phyloP scores from a whole-genome alignment of 352 stramenopile genomes.

The Achlya hypogyna region DNA sequence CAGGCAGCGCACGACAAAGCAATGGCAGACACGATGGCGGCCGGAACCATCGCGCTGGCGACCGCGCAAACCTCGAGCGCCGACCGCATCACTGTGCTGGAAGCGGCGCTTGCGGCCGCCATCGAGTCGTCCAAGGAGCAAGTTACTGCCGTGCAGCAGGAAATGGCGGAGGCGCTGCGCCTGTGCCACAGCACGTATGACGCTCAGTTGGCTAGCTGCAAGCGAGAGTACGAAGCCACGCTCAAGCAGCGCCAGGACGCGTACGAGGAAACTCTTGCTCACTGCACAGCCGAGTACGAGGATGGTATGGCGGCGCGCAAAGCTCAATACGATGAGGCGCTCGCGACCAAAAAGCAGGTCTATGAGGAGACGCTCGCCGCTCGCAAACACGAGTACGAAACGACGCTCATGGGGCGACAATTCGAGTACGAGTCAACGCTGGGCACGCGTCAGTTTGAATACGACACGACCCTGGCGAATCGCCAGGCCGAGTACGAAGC shows the following conservation, averaged over 20 bases:
- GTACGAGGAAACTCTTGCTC: neutral
- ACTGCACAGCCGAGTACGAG: neutral
- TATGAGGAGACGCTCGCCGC: neutral
- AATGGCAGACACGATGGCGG: neutral
- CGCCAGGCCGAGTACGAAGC: neutral
- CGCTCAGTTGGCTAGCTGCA: neutral
- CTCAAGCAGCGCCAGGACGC: neutral
- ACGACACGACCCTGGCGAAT: neutral
- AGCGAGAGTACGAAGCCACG: neutral
- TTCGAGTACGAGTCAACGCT: neutral
- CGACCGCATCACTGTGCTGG: neutral
- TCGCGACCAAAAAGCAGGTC: neutral
- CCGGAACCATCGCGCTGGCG: neutral
- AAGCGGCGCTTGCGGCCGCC: neutral
- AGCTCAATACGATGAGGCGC: neutral
- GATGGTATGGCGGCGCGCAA: neutral
- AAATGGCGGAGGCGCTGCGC: neutral
- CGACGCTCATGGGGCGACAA: neutral
- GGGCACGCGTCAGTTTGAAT: neutral
- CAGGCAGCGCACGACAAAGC: neutral
- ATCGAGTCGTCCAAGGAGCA: neutral
- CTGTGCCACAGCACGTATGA: neutral
- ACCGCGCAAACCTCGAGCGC: neutral
- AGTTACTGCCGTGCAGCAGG: neutral
- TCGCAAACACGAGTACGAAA: constrained; percentile 1